Base-by-base conservation (phyloP, 2,329 filamentous ascomycete genomes). In the Aureobasidium mangrovei region DNA sequence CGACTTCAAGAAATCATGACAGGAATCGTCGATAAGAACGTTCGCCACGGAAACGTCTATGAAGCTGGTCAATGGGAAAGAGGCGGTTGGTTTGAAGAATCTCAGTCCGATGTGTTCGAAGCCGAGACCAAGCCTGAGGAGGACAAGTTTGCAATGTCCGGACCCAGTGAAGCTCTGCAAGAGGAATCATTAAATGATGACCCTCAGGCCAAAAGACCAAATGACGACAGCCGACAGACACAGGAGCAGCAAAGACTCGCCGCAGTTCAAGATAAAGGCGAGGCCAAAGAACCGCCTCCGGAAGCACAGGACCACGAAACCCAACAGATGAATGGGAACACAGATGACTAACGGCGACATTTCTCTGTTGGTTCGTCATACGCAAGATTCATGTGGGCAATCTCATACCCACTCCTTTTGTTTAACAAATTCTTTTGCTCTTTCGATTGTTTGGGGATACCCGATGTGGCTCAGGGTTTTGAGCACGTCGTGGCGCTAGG, bases 41-140 rank as follows among this genome's bases (percentile, higher is more conserved):
- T 77, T 0, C 77, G 88, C 18, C 69, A 78, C 18, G 68, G 74
- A n/a, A 84, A 81, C 61, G 65, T 90, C 0, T 94, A 94, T 64
- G 69, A 75, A 42, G 74, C 81, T 2, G 88, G 89, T 0, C 68
- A 83, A 43, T 95, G 89, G 90, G 89, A 94, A 61, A 73, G 75
- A n/a, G 90, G 90, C 3, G 90, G 90, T 1, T 95, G 89, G 89
- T 93, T 95, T 59, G 67, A 72, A 12, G 61, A 65, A n/a, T 64
- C 63, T 4, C 64, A 71, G 54, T 63, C 68, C 53, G 66, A 68
- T 54, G 60, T 69, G 0, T 67, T 67, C 3, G 65, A 67, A 7
- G 71, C 67, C 1, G 56, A 67, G 5, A 75, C 73, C 0, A 63
- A 59, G 28, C 73, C 66, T 0, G 53, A 48, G 3, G 56, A 54